Base-by-base conservation (phyloP, 306 rosid genomes). In the Lablab purpureus region DNA sequence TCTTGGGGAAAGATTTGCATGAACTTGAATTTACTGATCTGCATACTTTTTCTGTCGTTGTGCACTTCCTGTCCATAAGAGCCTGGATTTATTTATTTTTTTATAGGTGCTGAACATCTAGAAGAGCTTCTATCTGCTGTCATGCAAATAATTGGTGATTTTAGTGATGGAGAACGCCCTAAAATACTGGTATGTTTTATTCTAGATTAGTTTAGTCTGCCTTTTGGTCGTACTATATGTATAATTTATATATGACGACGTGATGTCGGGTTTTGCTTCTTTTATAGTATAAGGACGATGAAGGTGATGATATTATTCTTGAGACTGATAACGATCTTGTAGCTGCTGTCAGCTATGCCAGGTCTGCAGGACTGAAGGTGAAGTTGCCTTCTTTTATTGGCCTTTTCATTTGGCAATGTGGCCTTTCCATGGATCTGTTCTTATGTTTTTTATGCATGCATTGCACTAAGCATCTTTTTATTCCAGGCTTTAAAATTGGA, bases 271-370 rank as follows among this genome's bases (percentile, higher is more conserved):
- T 56, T 56, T 60, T 22, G 63, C 54, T 56, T 67, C 51, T 50
- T 17, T 32, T 56, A 51, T 72, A 95, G 99, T 95, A 91, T 40
- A 91, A 91, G 87, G 99, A 95, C 59, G 98, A 95, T 54, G 99
- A 95, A 80, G 98, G 97, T 37, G 99, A 95, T 85, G 90, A 69
- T 78, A 88, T 95, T 83, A 83, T 93, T 78, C 85, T 95, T 78
- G 81, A 92, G 54, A 87, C 82, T 37, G 89, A 93, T 82, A 84
- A 84, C 30, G 99, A 95, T 85, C 94, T 93, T 52, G 76, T 68
- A 43, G 82, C 90, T 54, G 98, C 99, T 75, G 92, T 91, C 71
- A 82, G 81, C 82, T 91, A 90, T 86, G 94, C 99, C 65, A 90
- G 92, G 70, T 83, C 90, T 50, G 81, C 79, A 50, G 97, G 96